Evolutionary conservation across 495 filamentous ascomycete genomes (phyloP), one percentile per base, ranked within the genome.

Genomic region (Daldinia loculata): DNA sequence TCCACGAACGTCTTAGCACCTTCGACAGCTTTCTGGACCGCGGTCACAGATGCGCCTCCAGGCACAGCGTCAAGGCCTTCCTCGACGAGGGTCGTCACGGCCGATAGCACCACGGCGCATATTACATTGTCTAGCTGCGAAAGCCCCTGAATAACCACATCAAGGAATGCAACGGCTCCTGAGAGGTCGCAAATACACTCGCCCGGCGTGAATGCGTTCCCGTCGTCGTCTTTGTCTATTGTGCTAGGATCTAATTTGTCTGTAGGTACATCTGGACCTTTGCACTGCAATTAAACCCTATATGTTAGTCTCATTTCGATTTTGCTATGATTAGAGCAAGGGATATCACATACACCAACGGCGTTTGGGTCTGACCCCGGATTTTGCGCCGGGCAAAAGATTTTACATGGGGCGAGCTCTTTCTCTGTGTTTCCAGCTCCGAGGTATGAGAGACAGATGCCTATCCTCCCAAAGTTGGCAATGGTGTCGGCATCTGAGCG

Each of bases 391-490:
- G 70, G 70, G 14, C 70, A 73, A 2, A 24, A 73, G 14, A 45
- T 66, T 14, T 39, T 52, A 39, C 70, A 73, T 4, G 70, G 70
- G 22, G 70, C 70, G 57, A 73, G 70, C 29, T 73, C 70, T 45
- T 73, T 73, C 7, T 69, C 38, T 1, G 36, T 58, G 19, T 55
- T 45, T 3, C 70, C 70, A 6, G 38, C 36, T 6, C 29, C 58
- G 39, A 73, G 52, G 62, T 73, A 73, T 11, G 70, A 69, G 26
- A 73, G 43, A 43, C 70, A 73, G 61, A 73, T 66, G 8, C 70
- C 70, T 68, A 69, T 69, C 12, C 66, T 58, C 6, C 61, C 66
- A 19, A 69, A 73, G 57, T 66, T 66, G 66, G 70, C 66, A 3
- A 73, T 73, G 45, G 66, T 69, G 7, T 30, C 30, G 43, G 56